Conservation (phyloP, 1,284 basidiomycete species). For the Volvariella surrecta region DNA sequence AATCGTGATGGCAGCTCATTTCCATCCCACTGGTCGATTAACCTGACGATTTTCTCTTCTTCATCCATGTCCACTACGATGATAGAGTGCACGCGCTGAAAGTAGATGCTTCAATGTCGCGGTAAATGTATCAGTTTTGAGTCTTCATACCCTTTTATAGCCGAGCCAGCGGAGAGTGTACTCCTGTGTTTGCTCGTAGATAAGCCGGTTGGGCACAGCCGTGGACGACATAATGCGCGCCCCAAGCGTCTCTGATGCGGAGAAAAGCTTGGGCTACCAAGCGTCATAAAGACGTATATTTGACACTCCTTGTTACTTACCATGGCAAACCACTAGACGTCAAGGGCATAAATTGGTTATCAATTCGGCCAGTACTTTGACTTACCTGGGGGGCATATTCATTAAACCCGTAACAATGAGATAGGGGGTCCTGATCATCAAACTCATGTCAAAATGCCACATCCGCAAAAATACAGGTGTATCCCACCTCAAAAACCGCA, state of each 20-base stretch:
- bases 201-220: constrained; percentile 41
- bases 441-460: constrained; percentile 3
- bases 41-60: constrained; percentile 45
- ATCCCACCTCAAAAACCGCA: constrained; percentile 49
- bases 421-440: constrained; percentile 37
- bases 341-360: constrained; percentile 7
- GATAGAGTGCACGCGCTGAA: constrained; percentile 44
- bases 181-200: constrained; percentile 53
- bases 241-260: constrained; percentile 39
- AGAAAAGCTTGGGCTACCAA: constrained; percentile 45
- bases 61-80: constrained; percentile 58
- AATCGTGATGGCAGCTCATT: constrained; percentile 39
- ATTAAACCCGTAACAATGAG: constrained; percentile 38
- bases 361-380: constrained; percentile 5
- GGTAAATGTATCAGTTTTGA: neutral
- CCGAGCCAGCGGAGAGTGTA: constrained; percentile 47
- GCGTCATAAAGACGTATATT: constrained; percentile 3
- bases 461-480: neutral
- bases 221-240: constrained; percentile 52
- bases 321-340: constrained; percentile 53
- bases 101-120: neutral
- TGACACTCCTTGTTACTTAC: constrained; percentile 21
- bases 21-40: constrained; percentile 61
- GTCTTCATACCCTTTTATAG: constrained; percentile 37
- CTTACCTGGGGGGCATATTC: constrained; percentile 50